A percentile compares a stretch with the other conserved stretches of the same genome.
These are phyloP conservation scores for Puccinia hordei DNA, from an alignment of 1,284 basidiomycete genomes.

Conservation along the genomic window DNA sequence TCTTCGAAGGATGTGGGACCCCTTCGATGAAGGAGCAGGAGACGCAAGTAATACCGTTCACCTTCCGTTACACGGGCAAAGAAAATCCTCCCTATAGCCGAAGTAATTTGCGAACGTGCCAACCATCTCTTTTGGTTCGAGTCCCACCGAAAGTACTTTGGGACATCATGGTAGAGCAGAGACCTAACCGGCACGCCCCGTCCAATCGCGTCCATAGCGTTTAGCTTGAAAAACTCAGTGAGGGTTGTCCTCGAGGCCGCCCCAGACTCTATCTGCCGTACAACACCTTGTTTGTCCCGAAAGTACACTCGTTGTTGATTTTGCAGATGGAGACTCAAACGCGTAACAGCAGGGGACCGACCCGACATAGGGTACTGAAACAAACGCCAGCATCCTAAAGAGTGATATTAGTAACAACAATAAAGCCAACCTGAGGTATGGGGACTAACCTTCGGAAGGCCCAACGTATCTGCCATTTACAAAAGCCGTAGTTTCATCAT, in stretches of 20 bases:
- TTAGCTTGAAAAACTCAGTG: background rate
- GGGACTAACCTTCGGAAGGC: no score
- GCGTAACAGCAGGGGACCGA: background rate
- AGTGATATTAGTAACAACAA: no score
- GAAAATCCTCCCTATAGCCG: constrained; percentile 61
- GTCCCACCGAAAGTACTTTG: constrained; percentile 8
- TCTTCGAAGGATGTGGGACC: constrained; percentile 61
- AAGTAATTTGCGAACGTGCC: constrained; percentile 53
- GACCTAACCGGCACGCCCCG: background rate
- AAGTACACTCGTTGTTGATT: background rate
- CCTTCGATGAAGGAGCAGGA: constrained; percentile 60
- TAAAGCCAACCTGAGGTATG: no score
- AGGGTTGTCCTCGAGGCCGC: background rate
- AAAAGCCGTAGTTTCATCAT: no score
- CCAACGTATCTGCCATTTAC: no score
- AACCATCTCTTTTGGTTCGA: constrained; percentile 52
- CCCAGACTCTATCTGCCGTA: background rate
- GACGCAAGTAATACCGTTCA: constrained; percentile 61
- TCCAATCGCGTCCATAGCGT: background rate
- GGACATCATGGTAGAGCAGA: background rate
- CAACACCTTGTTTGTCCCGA: background rate
- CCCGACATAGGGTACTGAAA: constrained; percentile 59
- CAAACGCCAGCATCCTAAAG: no score
- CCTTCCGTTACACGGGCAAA: constrained; percentile 59
- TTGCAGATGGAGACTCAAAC: background rate